A percentile compares a stretch with the other conserved stretches of the same genome.
Conservation (phyloP, 1,284 basidiomycete species). For the Heterobasidion occidentale region DNA sequence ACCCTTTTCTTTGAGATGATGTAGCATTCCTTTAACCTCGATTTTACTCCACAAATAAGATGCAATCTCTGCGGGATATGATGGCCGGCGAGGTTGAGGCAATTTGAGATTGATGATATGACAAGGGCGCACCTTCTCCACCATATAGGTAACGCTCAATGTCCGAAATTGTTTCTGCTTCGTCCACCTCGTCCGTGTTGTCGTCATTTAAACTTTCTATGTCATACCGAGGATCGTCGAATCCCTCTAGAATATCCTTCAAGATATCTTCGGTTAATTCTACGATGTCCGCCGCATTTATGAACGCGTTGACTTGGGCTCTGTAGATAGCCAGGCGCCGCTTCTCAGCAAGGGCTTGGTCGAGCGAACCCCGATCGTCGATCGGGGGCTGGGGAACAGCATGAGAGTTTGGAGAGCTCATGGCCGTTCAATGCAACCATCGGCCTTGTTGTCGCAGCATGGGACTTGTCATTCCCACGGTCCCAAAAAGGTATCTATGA, state of each 20-base stretch:
- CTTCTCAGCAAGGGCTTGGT: neutral
- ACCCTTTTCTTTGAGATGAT: conserved; percentile 68
- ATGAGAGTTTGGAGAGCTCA: neutral
- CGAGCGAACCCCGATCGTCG: neutral
- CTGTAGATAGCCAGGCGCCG: conserved; percentile 16
- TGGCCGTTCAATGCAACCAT: neutral
- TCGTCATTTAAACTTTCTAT: neutral
- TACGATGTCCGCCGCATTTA: conserved; percentile 59
- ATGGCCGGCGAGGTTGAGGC: neutral
- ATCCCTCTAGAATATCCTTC: conserved; percentile 50
- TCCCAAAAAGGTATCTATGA: too few species aligned
- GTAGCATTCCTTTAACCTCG: conserved; percentile 57
- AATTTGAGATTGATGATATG: neutral
- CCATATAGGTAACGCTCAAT: conserved; percentile 16
- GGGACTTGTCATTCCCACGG: too few species aligned
- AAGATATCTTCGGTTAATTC: conserved; percentile 55
- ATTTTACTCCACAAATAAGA: conserved; percentile 47
- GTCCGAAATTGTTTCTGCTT: conserved; percentile 20
- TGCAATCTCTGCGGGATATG: conserved; percentile 7
- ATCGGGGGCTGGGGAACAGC: neutral
- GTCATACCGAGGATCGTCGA: conserved; percentile 14
- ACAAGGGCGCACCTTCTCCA: conserved; percentile 13
- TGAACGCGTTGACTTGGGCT: conserved; percentile 51
- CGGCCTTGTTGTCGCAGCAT: too few species aligned
- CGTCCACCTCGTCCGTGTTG: conserved; percentile 15